Percentiles rank a stretch among this genome's conserved stretches.
Conservation (phyloP, 306 rosid species). For the Dryas octopetala region DNA sequence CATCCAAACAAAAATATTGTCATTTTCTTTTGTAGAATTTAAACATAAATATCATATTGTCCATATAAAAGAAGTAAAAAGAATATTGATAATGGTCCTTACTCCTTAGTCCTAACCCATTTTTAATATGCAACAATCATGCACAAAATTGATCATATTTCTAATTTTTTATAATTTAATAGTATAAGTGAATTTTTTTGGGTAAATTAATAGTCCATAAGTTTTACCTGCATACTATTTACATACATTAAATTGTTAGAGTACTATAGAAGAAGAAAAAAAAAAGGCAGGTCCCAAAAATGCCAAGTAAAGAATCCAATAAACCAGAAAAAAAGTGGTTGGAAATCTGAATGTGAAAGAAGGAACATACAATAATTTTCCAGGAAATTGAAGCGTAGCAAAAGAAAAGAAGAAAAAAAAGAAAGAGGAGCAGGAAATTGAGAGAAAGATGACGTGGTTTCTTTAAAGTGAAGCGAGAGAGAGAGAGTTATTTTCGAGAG, state of each 20-base stretch:
- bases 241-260: background rate
- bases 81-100: no score
- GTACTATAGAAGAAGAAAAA: background rate
- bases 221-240: background rate
- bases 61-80: no score
- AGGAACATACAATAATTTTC: background rate
- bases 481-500: slow-evolving; percentile 9
- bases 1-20: no score
- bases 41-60: no score
- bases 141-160: no score
- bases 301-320: slow-evolving; percentile 28
- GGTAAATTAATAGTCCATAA: no score
- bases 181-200: no score
- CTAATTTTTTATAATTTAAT: no score
- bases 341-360: slow-evolving; percentile 17
- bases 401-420: slow-evolving; percentile 4
- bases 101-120: no score
- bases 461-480: slow-evolving; percentile 42
- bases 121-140: no score
- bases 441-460: slow-evolving; percentile 36
- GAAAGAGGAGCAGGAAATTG: slow-evolving; percentile 7
- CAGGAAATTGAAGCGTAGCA: slow-evolving; percentile 14
- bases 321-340: slow-evolving; percentile 4
- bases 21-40: no score
- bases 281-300: slow-evolving; percentile 10